phyloP scores from a whole-genome alignment of 495 filamentous ascomycete species.

The Cairneyella variabilis region DNA sequence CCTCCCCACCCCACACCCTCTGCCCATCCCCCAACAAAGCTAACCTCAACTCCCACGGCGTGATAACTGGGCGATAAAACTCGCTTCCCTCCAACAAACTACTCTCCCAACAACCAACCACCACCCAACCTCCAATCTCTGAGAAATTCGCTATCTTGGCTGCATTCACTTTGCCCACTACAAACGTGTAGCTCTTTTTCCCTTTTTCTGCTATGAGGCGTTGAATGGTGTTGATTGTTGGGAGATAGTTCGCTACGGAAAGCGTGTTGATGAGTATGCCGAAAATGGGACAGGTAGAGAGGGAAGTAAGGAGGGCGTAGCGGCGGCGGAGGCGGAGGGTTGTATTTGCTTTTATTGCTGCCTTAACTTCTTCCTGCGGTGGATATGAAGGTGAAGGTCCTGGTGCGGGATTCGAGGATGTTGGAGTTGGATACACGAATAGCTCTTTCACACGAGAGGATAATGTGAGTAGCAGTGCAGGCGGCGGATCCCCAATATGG shows the following conservation, averaged over 20 bases:
- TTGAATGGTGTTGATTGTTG: constrained; percentile 69
- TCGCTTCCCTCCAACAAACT: constrained; percentile 60
- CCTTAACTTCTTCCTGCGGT: constrained; percentile 40
- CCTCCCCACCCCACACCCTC: constrained; percentile 68
- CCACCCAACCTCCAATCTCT: constrained; percentile 94
- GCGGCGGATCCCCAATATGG: constrained; percentile 83
- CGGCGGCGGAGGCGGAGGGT: constrained; percentile 67
- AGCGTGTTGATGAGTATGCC: constrained; percentile 95
- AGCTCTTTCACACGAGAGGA: constrained; percentile 74
- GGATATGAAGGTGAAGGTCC: constrained; percentile 36
- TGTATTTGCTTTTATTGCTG: constrained; percentile 29
- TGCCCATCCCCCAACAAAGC: constrained; percentile 65
- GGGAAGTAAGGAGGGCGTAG: constrained; percentile 79
- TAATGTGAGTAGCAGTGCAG: constrained; percentile 80
- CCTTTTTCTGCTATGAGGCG: constrained; percentile 66
- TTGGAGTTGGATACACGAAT: constrained; percentile 66
- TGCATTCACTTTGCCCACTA: constrained; percentile 93
- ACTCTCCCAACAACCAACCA: constrained; percentile 98
- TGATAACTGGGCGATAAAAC: constrained; percentile 83
- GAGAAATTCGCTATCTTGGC: constrained; percentile 96
- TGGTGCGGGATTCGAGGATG: constrained; percentile 32
- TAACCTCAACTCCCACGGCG: constrained; percentile 83
- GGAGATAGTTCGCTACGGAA: constrained; percentile 83
- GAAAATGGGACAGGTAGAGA: constrained; percentile 77
- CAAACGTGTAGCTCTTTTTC: constrained; percentile 93